Base-by-base conservation (phyloP, 2,329 filamentous ascomycete genomes). In the Hypoxylon sp. region DNA sequence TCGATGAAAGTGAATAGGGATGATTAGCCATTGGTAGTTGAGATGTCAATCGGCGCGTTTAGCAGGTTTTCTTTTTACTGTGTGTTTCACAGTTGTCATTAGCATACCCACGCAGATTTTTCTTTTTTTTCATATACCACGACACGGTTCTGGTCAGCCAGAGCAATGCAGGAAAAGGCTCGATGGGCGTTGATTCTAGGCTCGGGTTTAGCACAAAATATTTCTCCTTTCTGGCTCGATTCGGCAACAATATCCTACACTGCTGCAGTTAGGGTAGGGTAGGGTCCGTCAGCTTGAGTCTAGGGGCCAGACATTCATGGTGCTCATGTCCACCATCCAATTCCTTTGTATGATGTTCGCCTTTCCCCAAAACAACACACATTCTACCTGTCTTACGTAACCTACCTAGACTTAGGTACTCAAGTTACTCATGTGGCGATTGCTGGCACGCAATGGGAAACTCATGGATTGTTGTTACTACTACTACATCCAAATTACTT, bases 1-100 rank as follows among this genome's bases (percentile, higher is more conserved):
- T 69, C 80, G 81, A 76, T 83, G 72, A 77, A 73, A 63, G 68
- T 54, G 27, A 64, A 69, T 42, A n/a, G 22, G 40, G 17, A 46
- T 27, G 48, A 40, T 51, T 37, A 44, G 42, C 44, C 22, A 54
- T 50, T 58, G 27, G 27, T 54, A 25, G 56, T 59, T 70, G 70
- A 68, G 71, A 69, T 63, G 53, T 70, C 56, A 70, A 49, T 70
- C 61, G 58, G 64, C 74, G 71, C 72, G 66, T 63, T 65, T 72
- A 71, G 71, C 72, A 68, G 74, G 65, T 64, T 67, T 65, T 64
- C 61, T 67, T 22, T 48, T 46, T 50, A 55, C 61, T 49, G 56
- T 69, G 53, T 66, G 53, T 75, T 75, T 72, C 68, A 64, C 68
- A 66, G 67, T 66, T 61, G 64, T 68, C 70, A 73, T 73, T 73